phyloP scores from a whole-genome alignment of 1,139 yeast genomes.

The Scheffersomyces segobiensis region DNA sequence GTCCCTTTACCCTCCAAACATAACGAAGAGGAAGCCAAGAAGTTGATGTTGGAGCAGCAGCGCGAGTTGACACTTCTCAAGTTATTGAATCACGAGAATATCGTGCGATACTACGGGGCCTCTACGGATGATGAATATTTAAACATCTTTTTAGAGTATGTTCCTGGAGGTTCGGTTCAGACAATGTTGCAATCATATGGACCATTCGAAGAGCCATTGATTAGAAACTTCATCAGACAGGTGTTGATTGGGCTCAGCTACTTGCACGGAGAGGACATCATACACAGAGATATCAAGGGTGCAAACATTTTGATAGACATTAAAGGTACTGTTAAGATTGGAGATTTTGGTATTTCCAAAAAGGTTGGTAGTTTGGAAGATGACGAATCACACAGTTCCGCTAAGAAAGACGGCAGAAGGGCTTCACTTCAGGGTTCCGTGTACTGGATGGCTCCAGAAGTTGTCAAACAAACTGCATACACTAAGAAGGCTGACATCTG shows the following conservation, averaged over 20 bases:
- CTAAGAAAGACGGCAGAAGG: constrained; percentile 49
- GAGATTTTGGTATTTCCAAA: constrained; percentile 92
- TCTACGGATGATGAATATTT: constrained; percentile 67
- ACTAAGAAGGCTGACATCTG: constrained; percentile 92
- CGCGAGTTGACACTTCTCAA: constrained; percentile 80
- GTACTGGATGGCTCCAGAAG: constrained; percentile 99
- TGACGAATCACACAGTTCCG: constrained; percentile 15
- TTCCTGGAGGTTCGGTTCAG: constrained; percentile 95
- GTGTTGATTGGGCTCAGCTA: constrained; percentile 80
- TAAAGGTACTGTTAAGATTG: constrained; percentile 86
- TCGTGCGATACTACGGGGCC: constrained; percentile 88
- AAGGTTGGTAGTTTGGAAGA: constrained; percentile 49
- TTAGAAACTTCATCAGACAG: constrained; percentile 80
- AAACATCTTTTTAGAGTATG: constrained; percentile 89
- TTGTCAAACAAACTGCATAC: constrained; percentile 85
- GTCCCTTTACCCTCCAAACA: constrained; percentile 64
- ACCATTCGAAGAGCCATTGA: constrained; percentile 87
- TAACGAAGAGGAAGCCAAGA: constrained; percentile 44
- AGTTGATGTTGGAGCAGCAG: constrained; percentile 77
- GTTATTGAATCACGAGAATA: constrained; percentile 85
- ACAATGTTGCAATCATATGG: constrained; percentile 84
- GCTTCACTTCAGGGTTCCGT: constrained; percentile 93
- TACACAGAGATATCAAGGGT: constrained; percentile 91
- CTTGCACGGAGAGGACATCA: constrained; percentile 78
- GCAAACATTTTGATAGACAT: constrained; percentile 89